Evolutionary conservation across 176 grass and related monocot genomes (phyloP).

Genomic region (Thalia dealbata): DNA sequence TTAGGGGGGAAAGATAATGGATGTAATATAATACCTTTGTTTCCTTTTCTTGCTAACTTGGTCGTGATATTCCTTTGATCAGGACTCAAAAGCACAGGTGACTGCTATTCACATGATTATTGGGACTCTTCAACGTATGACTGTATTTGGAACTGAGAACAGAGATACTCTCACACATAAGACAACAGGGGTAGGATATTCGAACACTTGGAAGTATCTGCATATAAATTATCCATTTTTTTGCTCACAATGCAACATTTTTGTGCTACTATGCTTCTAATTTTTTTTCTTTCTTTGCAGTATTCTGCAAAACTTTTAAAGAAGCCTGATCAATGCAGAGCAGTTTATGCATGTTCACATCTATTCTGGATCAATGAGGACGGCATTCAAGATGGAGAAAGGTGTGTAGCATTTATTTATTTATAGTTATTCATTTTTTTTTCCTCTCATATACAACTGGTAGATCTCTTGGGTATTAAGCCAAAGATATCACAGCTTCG

Average conservation of each 20-base stretch:
- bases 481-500: no score
- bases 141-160: constrained; percentile 92
- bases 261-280: not conserved
- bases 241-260: not conserved
- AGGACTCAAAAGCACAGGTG: constrained; percentile 99
- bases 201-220: not conserved
- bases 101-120: constrained; percentile 97
- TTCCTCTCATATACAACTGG: not conserved
- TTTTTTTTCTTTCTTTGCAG: constrained; percentile 29
- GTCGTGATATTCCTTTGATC: constrained; percentile 1
- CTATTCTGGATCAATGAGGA: constrained; percentile 95
- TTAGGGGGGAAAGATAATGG: not conserved
- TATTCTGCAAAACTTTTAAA: constrained; percentile 97
- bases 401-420: constrained; percentile 27
- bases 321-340: constrained; percentile 93
- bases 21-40: not conserved
- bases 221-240: not conserved
- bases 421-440: not conserved
- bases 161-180: constrained; percentile 97
- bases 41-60: no score
- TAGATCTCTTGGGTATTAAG: not conserved
- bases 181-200: constrained; percentile 70
- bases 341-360: constrained; percentile 97
- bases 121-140: constrained; percentile 89
- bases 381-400: constrained; percentile 95